Conservation (phyloP, 179 eudicot genomes). For the Corrigiola litoralis region DNA sequence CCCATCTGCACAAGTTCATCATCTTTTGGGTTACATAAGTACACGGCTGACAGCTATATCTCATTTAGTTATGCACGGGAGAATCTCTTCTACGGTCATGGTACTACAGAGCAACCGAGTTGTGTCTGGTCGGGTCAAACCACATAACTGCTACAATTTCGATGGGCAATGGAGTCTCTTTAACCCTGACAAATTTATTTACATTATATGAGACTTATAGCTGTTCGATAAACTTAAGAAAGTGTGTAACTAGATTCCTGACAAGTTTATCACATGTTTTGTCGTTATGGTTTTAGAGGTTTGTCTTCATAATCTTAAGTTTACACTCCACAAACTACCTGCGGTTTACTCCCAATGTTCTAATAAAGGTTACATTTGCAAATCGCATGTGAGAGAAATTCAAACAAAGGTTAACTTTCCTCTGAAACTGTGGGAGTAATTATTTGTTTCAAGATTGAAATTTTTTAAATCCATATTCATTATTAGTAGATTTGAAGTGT, state of each 20-base stretch:
- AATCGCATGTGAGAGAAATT: no score
- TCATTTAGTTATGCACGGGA: constrained; percentile 28
- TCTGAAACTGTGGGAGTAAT: no score
- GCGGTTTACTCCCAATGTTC: no score
- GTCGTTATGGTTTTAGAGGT: no score
- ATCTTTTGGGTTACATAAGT: constrained; percentile 33
- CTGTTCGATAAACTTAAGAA: no score
- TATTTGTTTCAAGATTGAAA: no score
- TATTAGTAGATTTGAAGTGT: neutral
- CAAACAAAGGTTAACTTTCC: no score
- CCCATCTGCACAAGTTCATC: constrained; percentile 25
- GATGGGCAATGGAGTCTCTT: neutral
- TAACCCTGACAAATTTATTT: neutral
- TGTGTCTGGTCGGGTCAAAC: constrained; percentile 1
- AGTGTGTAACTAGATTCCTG: neutral
- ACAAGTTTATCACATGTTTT: neutral
- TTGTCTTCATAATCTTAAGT: no score
- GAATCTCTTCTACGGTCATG: constrained; percentile 13
- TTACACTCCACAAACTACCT: no score
- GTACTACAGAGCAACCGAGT: constrained; percentile 2
- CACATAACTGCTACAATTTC: neutral
- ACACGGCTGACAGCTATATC: constrained; percentile 33
- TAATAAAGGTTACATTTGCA: no score
- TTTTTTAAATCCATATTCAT: no score
- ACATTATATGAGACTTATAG: no score